phyloP scores from a whole-genome alignment of 2,329 filamentous ascomycete species.

The Uncinocarpus reesii region DNA sequence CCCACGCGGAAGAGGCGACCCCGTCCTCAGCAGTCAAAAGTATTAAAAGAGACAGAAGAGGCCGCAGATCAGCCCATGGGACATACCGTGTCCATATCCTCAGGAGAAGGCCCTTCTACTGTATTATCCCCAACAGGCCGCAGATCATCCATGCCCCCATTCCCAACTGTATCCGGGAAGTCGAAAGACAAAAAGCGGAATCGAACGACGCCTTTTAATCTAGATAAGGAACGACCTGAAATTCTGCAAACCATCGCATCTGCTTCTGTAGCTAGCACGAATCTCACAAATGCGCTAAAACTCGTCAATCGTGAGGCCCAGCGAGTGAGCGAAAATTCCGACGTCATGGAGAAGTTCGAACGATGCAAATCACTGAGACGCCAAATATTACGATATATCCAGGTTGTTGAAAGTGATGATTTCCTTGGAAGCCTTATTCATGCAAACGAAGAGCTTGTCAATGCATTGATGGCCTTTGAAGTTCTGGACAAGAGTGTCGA shows the following conservation, averaged over 20 bases:
- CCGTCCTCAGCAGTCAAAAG: conserved; percentile 69
- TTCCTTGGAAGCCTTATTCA: conserved; percentile 85
- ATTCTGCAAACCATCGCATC: conserved; percentile 86
- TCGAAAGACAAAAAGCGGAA: conserved; percentile 47
- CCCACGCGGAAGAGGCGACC: conserved; percentile 59
- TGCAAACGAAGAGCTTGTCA: conserved; percentile 92
- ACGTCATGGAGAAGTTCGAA: conserved; percentile 69
- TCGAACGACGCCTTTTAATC: conserved; percentile 56
- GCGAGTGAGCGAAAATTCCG: conserved; percentile 72
- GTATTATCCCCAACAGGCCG: conserved; percentile 26
- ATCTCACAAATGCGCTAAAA: conserved; percentile 75
- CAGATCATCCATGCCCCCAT: conserved; percentile 33
- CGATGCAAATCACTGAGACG: conserved; percentile 74
- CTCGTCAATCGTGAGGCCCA: conserved; percentile 82
- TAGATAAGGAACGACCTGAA: conserved; percentile 76
- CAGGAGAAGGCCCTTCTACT: conserved; percentile 31
- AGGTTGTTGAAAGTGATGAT: conserved; percentile 80
- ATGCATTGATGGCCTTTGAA: conserved; percentile 86
- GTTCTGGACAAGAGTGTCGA: conserved; percentile 61
- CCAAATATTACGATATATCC: conserved; percentile 82
- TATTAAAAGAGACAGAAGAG: conserved; percentile 66
- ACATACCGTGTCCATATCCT: conserved; percentile 32
- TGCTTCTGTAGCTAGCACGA: conserved; percentile 80
- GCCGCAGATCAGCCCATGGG: conserved; percentile 28
- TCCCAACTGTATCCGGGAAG: conserved; percentile 35